Base-by-base conservation (phyloP, 768 basidiomycete genomes). In the Boletus pseudopeckii region DNA sequence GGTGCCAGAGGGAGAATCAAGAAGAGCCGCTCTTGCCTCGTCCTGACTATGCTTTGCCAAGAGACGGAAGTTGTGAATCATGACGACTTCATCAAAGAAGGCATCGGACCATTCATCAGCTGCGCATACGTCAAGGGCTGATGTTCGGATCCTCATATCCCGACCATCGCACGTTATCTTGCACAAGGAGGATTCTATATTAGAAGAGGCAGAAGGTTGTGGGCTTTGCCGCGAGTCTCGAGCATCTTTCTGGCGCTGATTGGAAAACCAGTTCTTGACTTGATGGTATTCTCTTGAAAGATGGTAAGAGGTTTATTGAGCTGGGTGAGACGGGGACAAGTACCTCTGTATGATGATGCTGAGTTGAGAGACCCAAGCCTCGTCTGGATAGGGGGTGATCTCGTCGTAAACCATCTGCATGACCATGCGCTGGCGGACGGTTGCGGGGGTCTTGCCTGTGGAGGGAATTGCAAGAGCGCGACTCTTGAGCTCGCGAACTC, bases 261-360 rank as follows among this genome's bases (percentile, higher is more conserved):
- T 85, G 5, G 81, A 82, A 55, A 85, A 85, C 83, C 83, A 85
- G 57, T 83, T 83, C 69, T 81, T 83, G 50, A 84, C 77, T 66
- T 83, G 82, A 60, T 77, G 78, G 61, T 80, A 81, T 45, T 81
- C 77, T 58, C 81, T 82, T 64, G 45, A 33, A 33, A 37, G 50
- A 45, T 2, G 22, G 38, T 59, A 41, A 64, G 61, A 40, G 36
- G 37, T 2, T 1, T 41, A 11, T 5, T 4, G 28, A 50, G 32
- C 34, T 3, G 52, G 34, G 33, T 30, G 53, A 42, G n/a, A 46
- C n/a, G 45, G 24, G 36, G 20, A 33, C 18, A 36, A 61, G 72
- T 60, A 82, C 83, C 82, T 73, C 55, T 75, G 72, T 58, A 85
- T 79, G 65, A 82, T 72, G 50, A 84, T 73, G 42, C 82, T 81